These are phyloP conservation scores for Penicillium lagena DNA, from an alignment of 495 filamentous ascomycete species.

Conservation along the genomic window DNA sequence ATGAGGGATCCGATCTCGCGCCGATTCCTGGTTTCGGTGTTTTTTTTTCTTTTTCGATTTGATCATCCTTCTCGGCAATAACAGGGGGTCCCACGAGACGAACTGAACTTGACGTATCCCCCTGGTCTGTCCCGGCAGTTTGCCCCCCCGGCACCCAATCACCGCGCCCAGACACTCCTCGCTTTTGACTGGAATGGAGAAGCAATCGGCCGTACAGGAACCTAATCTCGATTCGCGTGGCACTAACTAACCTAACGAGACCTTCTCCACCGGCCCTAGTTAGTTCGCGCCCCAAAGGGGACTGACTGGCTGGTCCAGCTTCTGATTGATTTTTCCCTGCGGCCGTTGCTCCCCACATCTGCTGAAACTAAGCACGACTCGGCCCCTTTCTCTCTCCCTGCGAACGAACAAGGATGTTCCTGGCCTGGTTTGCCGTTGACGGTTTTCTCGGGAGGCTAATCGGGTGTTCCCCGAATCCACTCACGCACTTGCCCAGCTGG, in stretches of 20 bases:
- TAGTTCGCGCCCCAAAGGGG: no score
- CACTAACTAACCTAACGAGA: no score
- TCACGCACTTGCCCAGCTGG: constrained; percentile 16
- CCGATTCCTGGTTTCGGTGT: constrained; percentile 6
- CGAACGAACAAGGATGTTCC: background rate
- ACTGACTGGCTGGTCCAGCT: background rate
- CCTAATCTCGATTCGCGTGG: constrained; percentile 13
- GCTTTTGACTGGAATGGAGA: constrained; percentile 1
- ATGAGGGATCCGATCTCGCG: background rate
- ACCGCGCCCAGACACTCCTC: background rate
- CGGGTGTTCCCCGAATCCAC: constrained; percentile 10
- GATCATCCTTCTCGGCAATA: background rate
- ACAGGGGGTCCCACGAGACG: constrained; percentile 12
- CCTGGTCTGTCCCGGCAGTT: constrained; percentile 1
- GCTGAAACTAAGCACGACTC: no score
- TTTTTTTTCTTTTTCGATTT: background rate
- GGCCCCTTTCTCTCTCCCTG: no score
- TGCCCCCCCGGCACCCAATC: constrained; percentile 9
- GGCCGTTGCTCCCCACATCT: no score
- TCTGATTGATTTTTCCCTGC: background rate
- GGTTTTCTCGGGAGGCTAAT: constrained; percentile 20
- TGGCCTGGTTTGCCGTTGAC: constrained; percentile 11
- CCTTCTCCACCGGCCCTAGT: constrained; percentile 1
- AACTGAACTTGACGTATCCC: no score
- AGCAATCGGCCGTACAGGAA: constrained; percentile 14